These are phyloP conservation scores for Neonectria neomacrospora DNA, from an alignment of 2,329 filamentous ascomycete genomes.

Conservation along the genomic window DNA sequence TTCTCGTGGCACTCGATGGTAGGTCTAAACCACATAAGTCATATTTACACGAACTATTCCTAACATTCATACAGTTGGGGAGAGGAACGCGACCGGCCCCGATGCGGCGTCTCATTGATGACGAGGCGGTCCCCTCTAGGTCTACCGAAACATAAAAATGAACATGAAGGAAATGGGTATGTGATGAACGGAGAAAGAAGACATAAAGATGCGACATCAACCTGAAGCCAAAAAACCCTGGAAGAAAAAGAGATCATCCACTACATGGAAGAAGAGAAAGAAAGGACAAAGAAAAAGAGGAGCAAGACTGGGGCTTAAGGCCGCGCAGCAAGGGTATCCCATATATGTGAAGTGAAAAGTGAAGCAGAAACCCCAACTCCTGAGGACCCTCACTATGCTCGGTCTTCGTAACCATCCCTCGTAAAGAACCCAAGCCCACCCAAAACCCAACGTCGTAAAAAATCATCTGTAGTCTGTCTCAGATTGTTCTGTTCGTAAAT, in stretches of 20 bases:
- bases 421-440: constrained; percentile 29
- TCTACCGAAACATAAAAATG: constrained; percentile 17
- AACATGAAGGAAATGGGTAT: constrained; percentile 25
- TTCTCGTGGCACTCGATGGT: constrained; percentile 84
- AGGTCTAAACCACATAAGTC: constrained; percentile 46
- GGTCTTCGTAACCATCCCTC: constrained; percentile 44
- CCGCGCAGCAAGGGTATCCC: constrained; percentile 53
- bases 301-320: constrained; percentile 33
- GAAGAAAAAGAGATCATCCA: constrained; percentile 7
- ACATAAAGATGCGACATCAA: constrained; percentile 7
- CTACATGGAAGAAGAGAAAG: constrained; percentile 3
- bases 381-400: constrained; percentile 29
- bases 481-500: constrained; percentile 35
- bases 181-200: constrained; percentile 18
- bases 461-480: constrained; percentile 24
- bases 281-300: constrained; percentile 22
- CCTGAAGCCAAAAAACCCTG: constrained; percentile 12
- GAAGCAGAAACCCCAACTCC: constrained; percentile 39
- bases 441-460: constrained; percentile 21
- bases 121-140: constrained; percentile 10
- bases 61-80: constrained; percentile 60
- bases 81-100: constrained; percentile 65
- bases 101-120: constrained; percentile 53
- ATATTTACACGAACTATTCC: constrained; percentile 29
- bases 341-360: constrained; percentile 51